These are phyloP conservation scores for Solanum lignicaule DNA, from an alignment of 257 asterid species.

Conservation along the genomic window DNA sequence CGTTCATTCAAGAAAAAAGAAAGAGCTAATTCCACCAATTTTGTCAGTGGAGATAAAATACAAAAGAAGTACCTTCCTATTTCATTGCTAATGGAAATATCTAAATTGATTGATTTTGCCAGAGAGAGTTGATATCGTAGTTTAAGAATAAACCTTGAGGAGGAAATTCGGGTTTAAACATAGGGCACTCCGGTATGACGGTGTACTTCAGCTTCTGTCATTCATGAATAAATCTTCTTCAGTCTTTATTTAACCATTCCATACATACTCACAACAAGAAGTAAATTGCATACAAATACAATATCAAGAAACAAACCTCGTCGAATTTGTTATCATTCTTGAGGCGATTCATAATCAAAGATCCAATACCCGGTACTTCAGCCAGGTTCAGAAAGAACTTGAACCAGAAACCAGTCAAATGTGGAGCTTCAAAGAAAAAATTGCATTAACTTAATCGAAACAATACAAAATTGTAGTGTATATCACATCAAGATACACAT, in stretches of 20 bases:
- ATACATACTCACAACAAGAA: background rate
- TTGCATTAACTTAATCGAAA: background rate
- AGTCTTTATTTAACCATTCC: background rate
- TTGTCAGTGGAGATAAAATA: background rate
- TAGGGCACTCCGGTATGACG: constrained; percentile 84
- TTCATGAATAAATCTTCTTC: background rate
- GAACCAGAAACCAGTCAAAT: constrained; percentile 70
- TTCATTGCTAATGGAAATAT: background rate
- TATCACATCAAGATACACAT: background rate
- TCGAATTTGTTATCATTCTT: constrained; percentile 55
- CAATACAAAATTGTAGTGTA: background rate
- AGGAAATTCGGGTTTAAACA: constrained; percentile 92
- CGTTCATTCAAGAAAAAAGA: background rate
- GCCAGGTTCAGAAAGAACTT: constrained; percentile 45
- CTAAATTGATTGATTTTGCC: background rate
- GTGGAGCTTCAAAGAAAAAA: constrained; percentile 64
- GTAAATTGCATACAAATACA: background rate
- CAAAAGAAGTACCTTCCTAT: background rate
- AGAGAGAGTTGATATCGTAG: background rate
- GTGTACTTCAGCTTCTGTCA: constrained; percentile 76
- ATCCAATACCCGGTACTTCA: constrained; percentile 63
- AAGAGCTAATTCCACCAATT: background rate
- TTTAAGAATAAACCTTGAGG: constrained; percentile 61
- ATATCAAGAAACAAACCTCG: constrained; percentile 33
- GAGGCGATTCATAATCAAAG: constrained; percentile 38